Conservation (phyloP, 305 asterid genomes). For the Fraxinus angustifolia region DNA sequence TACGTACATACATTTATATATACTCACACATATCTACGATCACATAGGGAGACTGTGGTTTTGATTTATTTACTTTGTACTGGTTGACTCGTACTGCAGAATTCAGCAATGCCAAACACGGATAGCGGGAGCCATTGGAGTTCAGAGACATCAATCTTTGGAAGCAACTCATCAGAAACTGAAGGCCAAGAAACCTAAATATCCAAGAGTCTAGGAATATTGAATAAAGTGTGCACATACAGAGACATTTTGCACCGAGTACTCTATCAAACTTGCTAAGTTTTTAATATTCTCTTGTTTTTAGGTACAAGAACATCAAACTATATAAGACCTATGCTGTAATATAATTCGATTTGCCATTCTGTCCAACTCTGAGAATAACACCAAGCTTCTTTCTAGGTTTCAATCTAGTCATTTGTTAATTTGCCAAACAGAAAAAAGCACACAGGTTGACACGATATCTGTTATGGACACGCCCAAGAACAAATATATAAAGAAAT, state of each 20-base stretch:
- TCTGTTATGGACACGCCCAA: background rate
- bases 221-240: background rate
- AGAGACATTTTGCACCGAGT: background rate
- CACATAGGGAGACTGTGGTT: background rate
- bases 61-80: background rate
- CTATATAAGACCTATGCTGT: background rate
- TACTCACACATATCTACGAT: background rate
- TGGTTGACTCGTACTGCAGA: slow-evolving; percentile 20
- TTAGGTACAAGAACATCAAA: background rate
- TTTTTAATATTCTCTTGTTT: too few relatives aligned
- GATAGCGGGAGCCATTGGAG: slow-evolving; percentile 11
- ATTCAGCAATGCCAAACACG: slow-evolving; percentile 10
- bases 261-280: background rate
- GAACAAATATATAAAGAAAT: background rate
- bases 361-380: background rate
- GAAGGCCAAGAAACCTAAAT: background rate
- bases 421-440: too few relatives aligned
- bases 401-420: background rate
- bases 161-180: background rate
- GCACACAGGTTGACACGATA: background rate
- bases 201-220: background rate
- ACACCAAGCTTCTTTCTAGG: background rate
- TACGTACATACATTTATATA: background rate
- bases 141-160: background rate
- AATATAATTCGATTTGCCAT: background rate